Evolutionary conservation across 2,329 filamentous ascomycete species (phyloP).

Genomic region (Capronia coronata): DNA sequence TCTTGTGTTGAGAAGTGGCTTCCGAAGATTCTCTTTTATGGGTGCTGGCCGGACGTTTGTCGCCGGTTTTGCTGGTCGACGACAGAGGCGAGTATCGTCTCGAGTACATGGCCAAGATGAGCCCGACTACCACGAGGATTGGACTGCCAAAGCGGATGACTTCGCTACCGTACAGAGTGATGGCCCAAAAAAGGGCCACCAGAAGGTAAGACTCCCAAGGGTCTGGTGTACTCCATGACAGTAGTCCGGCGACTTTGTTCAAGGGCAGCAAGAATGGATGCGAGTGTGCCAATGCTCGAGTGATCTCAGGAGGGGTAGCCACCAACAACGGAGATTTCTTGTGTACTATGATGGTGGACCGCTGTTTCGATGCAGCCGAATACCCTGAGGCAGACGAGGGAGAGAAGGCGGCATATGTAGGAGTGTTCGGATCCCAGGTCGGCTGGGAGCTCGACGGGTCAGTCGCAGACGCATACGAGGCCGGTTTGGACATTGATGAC

Average conservation of each 20-base stretch:
- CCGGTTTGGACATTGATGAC: conserved; percentile 47
- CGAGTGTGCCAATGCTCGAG: conserved; percentile 86
- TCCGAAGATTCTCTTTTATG: conserved; percentile 52
- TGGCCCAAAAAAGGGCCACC: conserved; percentile 76
- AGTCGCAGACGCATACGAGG: conserved; percentile 35
- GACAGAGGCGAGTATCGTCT: conserved; percentile 84
- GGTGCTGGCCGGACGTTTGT: conserved; percentile 45
- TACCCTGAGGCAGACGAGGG: conserved; percentile 68
- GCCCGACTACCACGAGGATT: conserved; percentile 66
- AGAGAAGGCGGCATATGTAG: conserved; percentile 85
- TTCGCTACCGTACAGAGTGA: conserved; percentile 76
- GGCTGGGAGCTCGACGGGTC: conserved; percentile 32
- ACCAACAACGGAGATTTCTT: conserved; percentile 91
- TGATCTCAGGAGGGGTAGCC: conserved; percentile 90
- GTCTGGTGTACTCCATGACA: conserved; percentile 92
- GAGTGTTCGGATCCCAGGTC: conserved; percentile 47
- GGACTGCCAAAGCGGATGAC: conserved; percentile 78
- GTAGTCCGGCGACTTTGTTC: conserved; percentile 73
- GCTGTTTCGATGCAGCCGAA: conserved; percentile 63
- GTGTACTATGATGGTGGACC: conserved; percentile 89
- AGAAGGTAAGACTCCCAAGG: conserved; percentile 96
- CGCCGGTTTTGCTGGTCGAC: conserved; percentile 69
- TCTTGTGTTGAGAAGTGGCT: conserved; percentile 69
- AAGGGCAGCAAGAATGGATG: conserved; percentile 88
- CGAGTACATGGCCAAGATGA: conserved; percentile 90